Evolutionary conservation across 2,329 filamentous ascomycete genomes (phyloP), one percentile per base, ranked within the genome.

Genomic region (Colletotrichum musicola): DNA sequence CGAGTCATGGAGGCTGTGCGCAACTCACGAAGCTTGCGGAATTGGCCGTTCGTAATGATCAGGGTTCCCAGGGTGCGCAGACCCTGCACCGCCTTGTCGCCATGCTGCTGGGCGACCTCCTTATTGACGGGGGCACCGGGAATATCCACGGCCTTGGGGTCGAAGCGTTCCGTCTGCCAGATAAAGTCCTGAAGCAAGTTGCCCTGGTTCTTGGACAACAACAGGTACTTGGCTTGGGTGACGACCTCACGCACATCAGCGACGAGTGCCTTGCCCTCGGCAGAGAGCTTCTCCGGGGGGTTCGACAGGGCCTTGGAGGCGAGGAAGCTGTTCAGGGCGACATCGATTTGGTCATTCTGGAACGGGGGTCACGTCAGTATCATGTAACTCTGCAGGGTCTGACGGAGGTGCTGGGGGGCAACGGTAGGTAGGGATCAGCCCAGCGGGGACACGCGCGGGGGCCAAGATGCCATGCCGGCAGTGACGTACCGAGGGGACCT

Each of bases 111-210:
- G 27, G 93, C 93, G 2, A 88, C 87, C 1, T 93, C 90, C 83
- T 94, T 97, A 77, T 89, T 87, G 55, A 97, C 74, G 0, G 94
- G 92, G 1, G 89, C 87, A 64, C 86, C 84, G 4, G 93, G 93
- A 1, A 85, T 80, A 66, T 82, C 79, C 27, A 93, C 85, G 59
- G 87, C 84, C 74, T 86, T 90, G 65, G 88, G 82, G 61, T 90
- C 88, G 71, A 96, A 90, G 54, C 92, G 87, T 77, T 94, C 90
- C 0, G 94, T 95, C 78, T 97, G 93, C 92, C 93, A 99, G 81
- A 98, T 93, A 81, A 99, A 98, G 76, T 99, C 95, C 78, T 99
- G 96, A 20, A 99, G 84, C 66, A 98, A 83, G 76, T 99, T 94
- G 77, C 95, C 96, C 68, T 97, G 89, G 78, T 99, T 99, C 88